A percentile compares a stretch with the other conserved stretches of the same genome.
Evolutionary conservation across 768 basidiomycete species (phyloP).

Genomic region (Polyporus arcularius): DNA sequence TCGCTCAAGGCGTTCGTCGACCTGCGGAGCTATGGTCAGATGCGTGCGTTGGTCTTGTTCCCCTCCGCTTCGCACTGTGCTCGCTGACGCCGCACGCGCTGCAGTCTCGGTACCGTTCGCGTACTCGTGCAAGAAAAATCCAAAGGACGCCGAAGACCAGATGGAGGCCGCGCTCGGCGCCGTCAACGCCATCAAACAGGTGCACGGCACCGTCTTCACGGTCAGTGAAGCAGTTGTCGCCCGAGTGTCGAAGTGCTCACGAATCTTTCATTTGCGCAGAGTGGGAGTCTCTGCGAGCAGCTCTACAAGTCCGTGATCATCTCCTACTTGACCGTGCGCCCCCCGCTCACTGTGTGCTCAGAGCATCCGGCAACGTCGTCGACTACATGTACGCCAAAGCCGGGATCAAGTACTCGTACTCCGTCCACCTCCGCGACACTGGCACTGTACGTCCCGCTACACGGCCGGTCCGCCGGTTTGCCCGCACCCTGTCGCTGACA

Average conservation of each 20-base stretch:
- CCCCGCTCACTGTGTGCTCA: slow-evolving; percentile 16
- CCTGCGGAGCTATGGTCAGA: slow-evolving; percentile 80
- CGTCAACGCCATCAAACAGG: slow-evolving; percentile 51
- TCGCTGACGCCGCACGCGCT: background rate
- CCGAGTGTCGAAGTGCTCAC: background rate
- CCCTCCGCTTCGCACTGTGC: background rate
- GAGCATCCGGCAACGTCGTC: slow-evolving; percentile 63
- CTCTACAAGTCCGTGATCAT: slow-evolving; percentile 42
- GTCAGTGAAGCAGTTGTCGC: slow-evolving; percentile 30
- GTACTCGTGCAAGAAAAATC: slow-evolving; percentile 60
- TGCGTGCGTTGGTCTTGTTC: slow-evolving; percentile 51
- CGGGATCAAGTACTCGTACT: slow-evolving; percentile 63
- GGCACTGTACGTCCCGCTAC: slow-evolving; percentile 53
- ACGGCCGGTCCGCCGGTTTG: background rate
- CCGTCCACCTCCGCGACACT: slow-evolving; percentile 66
- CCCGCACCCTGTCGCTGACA: background rate
- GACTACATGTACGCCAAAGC: slow-evolving; percentile 64
- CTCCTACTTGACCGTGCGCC: background rate
- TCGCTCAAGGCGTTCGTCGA: slow-evolving; percentile 69
- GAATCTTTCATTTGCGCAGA: slow-evolving; percentile 29
- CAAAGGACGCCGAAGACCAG: slow-evolving; percentile 75
- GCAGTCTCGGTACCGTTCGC: slow-evolving; percentile 81
- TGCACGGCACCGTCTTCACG: slow-evolving; percentile 59
- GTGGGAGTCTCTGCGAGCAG: slow-evolving; percentile 46
- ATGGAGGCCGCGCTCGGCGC: slow-evolving; percentile 73